These are phyloP conservation scores for Hygrophila difformis DNA, from an alignment of 257 asterid species.

Conservation along the genomic window DNA sequence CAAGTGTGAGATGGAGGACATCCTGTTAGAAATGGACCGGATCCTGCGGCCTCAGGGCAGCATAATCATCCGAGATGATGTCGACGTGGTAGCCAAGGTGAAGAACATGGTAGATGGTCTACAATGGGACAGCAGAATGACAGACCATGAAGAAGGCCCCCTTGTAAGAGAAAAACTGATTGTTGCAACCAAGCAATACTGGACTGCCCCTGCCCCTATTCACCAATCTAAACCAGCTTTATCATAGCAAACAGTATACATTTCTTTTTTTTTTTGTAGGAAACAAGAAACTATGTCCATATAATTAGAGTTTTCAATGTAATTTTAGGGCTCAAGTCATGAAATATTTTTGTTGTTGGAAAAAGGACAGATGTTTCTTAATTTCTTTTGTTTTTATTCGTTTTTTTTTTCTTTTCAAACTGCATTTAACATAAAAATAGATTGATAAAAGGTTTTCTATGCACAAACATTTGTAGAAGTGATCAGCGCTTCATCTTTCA, in stretches of 20 bases:
- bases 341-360: too few relatives aligned
- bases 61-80: conserved; percentile 77
- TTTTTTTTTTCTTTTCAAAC: too few relatives aligned
- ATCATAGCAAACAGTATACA: conserved; percentile 16
- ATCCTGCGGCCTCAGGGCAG: conserved; percentile 85
- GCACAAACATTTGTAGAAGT: too few relatives aligned
- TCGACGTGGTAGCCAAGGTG: conserved; percentile 52
- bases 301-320: too few relatives aligned
- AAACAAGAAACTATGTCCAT: background rate
- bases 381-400: too few relatives aligned
- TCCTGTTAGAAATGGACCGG: conserved; percentile 81
- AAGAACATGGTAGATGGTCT: conserved; percentile 62
- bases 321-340: too few relatives aligned
- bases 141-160: conserved; percentile 88
- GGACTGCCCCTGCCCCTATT: conserved; percentile 62
- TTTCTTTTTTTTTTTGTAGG: background rate
- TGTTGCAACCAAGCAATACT: conserved; percentile 71
- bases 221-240: conserved; percentile 24
- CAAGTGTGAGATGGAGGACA: conserved; percentile 67
- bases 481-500: too few relatives aligned
- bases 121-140: conserved; percentile 78
- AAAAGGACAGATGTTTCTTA: too few relatives aligned
- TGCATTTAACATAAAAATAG: too few relatives aligned
- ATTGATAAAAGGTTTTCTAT: too few relatives aligned
- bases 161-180: conserved; percentile 77